These are phyloP conservation scores for Firmiana major DNA, from an alignment of 345 rosid genomes.

Conservation along the genomic window DNA sequence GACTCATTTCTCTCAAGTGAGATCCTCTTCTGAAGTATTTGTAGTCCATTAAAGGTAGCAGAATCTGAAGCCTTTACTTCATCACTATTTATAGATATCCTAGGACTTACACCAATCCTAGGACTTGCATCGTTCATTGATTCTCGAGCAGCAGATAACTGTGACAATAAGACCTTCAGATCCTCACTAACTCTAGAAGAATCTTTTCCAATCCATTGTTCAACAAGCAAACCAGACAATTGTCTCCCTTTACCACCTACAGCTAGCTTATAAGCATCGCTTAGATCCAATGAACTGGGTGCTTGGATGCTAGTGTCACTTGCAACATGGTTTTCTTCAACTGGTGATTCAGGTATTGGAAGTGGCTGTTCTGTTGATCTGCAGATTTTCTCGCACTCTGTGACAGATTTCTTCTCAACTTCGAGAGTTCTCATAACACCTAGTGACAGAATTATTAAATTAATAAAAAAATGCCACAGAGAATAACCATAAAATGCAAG, in stretches of 20 bases:
- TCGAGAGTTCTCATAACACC: conserved; percentile 36
- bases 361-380: conserved; percentile 17
- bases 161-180: conserved; percentile 62
- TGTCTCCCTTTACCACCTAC: conserved; percentile 58
- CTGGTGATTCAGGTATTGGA: conserved; percentile 28
- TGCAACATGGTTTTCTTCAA: conserved; percentile 37
- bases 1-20: conserved; percentile 92
- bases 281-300: conserved; percentile 53
- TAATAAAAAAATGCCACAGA: background rate
- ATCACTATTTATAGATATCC: conserved; percentile 40
- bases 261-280: conserved; percentile 80
- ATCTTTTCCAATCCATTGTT: conserved; percentile 66
- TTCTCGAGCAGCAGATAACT: conserved; percentile 64
- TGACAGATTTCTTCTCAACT: conserved; percentile 19
- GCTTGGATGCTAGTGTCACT: conserved; percentile 34
- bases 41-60: conserved; percentile 44
- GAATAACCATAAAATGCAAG: background rate
- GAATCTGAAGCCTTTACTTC: conserved; percentile 45
- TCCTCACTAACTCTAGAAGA: conserved; percentile 73
- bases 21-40: conserved; percentile 54
- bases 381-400: conserved; percentile 24
- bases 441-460: conserved; percentile 15
- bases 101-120: conserved; percentile 33
- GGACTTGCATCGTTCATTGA: conserved; percentile 57
- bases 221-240: conserved; percentile 50